These are phyloP conservation scores for Periconia digitata DNA, from an alignment of 2,329 filamentous ascomycete species.

Conservation along the genomic window DNA sequence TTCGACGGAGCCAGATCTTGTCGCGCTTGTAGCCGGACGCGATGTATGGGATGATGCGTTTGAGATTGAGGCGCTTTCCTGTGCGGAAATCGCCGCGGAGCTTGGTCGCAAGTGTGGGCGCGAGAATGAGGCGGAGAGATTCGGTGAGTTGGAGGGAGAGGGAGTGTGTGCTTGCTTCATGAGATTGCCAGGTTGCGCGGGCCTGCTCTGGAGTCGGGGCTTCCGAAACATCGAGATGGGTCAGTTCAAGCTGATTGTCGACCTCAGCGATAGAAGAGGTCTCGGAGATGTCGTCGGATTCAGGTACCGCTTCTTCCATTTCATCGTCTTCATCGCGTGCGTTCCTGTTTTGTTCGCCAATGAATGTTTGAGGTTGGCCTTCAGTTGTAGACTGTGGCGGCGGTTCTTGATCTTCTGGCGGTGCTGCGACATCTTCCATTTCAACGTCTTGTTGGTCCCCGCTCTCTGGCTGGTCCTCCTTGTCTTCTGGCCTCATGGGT, in stretches of 20 bases:
- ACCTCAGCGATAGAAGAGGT: slow-evolving; percentile 45
- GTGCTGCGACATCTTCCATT: slow-evolving; percentile 47
- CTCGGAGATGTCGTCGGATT: slow-evolving; percentile 36
- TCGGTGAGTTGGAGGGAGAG: slow-evolving; percentile 89
- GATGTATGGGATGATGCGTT: slow-evolving; percentile 99
- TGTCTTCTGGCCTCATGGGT: slow-evolving; percentile 36
- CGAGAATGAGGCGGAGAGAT: slow-evolving; percentile 92
- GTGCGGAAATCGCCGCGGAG: slow-evolving; percentile 96
- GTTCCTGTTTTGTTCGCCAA: slow-evolving; percentile 47
- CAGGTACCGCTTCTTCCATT: slow-evolving; percentile 39
- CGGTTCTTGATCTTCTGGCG: slow-evolving; percentile 25
- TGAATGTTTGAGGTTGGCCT: slow-evolving; percentile 46
- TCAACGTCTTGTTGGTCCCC: slow-evolving; percentile 49
- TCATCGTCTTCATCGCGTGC: slow-evolving; percentile 36
- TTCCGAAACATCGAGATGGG: slow-evolving; percentile 59
- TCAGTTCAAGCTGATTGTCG: slow-evolving; percentile 68
- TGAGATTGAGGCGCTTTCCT: slow-evolving; percentile 97
- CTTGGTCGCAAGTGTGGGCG: slow-evolving; percentile 92
- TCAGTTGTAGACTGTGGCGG: slow-evolving; percentile 30
- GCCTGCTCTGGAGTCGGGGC: slow-evolving; percentile 57
- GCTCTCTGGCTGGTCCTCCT: slow-evolving; percentile 28
- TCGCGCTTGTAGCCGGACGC: slow-evolving; percentile 97
- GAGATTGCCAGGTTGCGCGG: slow-evolving; percentile 78
- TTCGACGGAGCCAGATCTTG: slow-evolving; percentile 99
- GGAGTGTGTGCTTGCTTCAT: slow-evolving; percentile 80